Evolutionary conservation across 306 rosid genomes (phyloP).

Genomic region (Trichosanthes truncata): DNA sequence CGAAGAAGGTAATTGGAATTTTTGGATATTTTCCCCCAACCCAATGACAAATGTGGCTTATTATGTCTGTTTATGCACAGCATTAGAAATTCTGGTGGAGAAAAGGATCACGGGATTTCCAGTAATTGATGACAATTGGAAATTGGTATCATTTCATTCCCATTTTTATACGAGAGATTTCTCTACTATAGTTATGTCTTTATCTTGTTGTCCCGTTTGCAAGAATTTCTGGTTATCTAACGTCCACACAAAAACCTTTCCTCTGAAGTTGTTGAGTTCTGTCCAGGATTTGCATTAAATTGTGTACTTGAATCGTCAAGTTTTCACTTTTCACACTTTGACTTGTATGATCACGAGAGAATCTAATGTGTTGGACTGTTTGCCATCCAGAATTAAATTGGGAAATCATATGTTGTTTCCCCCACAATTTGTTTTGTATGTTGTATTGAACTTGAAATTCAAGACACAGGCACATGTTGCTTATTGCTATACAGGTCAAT

Average conservation of each 20-base stretch:
- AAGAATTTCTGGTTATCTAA: neutral
- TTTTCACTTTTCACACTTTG: neutral
- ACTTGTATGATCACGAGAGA: neutral
- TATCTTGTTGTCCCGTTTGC: neutral
- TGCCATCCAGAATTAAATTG: neutral
- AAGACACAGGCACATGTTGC: neutral
- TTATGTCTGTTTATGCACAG: conserved; percentile 42
- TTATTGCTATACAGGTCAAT: neutral
- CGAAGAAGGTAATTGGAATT: conserved; percentile 56
- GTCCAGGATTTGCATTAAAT: neutral
- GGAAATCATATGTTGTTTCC: neutral
- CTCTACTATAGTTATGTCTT: neutral
- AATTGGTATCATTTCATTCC: conserved; percentile 44
- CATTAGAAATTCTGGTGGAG: conserved; percentile 78
- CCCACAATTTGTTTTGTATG: neutral
- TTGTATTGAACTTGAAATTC: neutral
- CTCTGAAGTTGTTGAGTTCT: neutral
- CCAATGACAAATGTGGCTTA: neutral
- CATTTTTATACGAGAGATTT: neutral
- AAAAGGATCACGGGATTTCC: conserved; percentile 97
- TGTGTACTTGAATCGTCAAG: neutral
- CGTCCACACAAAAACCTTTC: neutral
- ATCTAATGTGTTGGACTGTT: neutral
- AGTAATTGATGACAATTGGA: conserved; percentile 84
- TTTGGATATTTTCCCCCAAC: neutral